phyloP scores from a whole-genome alignment of 2,329 filamentous ascomycete genomes.

The Orbilia brochopaga region DNA sequence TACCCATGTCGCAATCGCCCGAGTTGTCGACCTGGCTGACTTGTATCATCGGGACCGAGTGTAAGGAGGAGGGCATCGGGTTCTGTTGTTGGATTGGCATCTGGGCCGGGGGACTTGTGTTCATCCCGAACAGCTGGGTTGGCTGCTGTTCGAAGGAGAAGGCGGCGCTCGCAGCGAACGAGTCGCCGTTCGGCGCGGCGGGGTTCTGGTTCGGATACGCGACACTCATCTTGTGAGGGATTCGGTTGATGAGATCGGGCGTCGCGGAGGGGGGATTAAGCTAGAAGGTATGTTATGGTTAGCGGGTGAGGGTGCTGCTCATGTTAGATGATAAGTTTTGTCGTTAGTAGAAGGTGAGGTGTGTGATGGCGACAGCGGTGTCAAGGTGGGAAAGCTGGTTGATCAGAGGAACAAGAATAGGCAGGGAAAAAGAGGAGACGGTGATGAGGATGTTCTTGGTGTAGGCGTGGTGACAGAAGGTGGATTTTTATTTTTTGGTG shows the following conservation, averaged over 20 bases:
- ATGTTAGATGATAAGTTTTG: slow-evolving; percentile 34
- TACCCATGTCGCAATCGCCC: slow-evolving; percentile 37
- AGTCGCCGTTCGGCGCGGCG: slow-evolving; percentile 24
- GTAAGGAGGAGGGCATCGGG: slow-evolving; percentile 11
- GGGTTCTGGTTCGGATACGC: slow-evolving; percentile 38
- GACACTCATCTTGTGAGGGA: slow-evolving; percentile 34
- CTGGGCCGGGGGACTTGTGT: slow-evolving; percentile 30
- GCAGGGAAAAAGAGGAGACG: not conserved
- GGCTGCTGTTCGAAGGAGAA: slow-evolving; percentile 48
- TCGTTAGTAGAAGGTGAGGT: slow-evolving; percentile 23
- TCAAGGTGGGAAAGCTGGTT: not conserved
- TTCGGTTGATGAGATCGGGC: slow-evolving; percentile 8
- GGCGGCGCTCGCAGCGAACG: slow-evolving; percentile 40
- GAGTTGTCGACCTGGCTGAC: slow-evolving; percentile 26
- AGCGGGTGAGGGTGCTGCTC: slow-evolving; percentile 39
- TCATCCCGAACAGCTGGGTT: slow-evolving; percentile 31
- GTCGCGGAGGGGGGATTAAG: not conserved
- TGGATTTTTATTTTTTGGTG: not conserved
- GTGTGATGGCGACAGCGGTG: not conserved
- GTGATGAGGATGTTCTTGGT: not conserved
- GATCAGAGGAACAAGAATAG: not conserved
- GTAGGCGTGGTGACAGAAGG: slow-evolving; percentile 6
- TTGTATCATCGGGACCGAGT: slow-evolving; percentile 34
- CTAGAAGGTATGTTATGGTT: slow-evolving; percentile 33
- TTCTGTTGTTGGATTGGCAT: slow-evolving; percentile 16